Percentiles rank a stretch among this genome's conserved stretches.
These are phyloP conservation scores for Pseudoscleropodium purum DNA, from an alignment of 225 moss, liverwort and hornwort genomes.

Conservation along the genomic window DNA sequence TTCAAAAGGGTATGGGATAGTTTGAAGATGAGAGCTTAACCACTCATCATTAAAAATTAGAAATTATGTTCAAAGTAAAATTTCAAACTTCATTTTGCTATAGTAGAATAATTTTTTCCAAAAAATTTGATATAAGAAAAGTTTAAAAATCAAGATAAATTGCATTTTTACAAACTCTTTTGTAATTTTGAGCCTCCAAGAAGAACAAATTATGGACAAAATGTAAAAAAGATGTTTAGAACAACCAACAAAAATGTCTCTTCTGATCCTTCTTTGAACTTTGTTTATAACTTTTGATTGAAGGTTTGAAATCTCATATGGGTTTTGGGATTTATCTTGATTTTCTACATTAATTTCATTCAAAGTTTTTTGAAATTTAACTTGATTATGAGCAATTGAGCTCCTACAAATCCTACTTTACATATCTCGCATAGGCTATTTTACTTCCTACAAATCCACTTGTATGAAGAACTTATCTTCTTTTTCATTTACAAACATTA, in stretches of 20 bases:
- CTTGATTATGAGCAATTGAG: not conserved
- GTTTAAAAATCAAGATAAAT: not conserved
- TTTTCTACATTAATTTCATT: not conserved
- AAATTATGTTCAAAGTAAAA: not conserved
- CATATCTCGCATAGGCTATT: too few species aligned
- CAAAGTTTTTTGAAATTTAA: not conserved
- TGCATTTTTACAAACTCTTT: too few species aligned
- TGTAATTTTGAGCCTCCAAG: too few species aligned
- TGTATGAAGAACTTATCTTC: not conserved
- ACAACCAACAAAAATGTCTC: too few species aligned
- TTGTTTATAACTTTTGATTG: too few species aligned
- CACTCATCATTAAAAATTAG: rapidly evolving
- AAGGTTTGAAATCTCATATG: rapidly evolving
- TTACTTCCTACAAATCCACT: rapidly evolving
- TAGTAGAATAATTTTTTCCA: not conserved
- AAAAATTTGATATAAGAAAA: not conserved
- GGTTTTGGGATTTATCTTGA: not conserved
- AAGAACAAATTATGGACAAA: too few species aligned
- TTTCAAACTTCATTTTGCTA: not conserved
- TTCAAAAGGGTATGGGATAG: rapidly evolving
- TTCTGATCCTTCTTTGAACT: too few species aligned
- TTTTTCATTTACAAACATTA: not conserved
- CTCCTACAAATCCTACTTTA: not conserved
- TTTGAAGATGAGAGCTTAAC: not conserved
- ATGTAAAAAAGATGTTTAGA: too few species aligned